Conservation (phyloP, 805 yeast species). For the Spencermartinsiella europaea region DNA sequence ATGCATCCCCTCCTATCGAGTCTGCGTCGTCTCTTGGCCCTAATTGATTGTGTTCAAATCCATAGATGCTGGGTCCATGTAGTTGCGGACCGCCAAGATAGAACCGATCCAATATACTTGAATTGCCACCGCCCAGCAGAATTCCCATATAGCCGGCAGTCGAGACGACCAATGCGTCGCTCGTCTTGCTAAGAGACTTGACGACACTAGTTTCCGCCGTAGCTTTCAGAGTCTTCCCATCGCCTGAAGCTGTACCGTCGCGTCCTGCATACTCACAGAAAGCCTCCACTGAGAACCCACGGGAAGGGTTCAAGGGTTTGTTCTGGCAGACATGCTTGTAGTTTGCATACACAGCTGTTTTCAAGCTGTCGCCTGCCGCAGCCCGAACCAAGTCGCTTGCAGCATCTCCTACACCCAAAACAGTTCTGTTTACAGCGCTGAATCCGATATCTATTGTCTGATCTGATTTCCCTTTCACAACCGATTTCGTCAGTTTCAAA, state of each 20-base stretch:
- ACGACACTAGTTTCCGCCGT: conserved; percentile 13
- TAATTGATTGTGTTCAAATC: conserved; percentile 59
- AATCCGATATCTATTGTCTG: conserved; percentile 45
- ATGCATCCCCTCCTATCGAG: conserved; percentile 63
- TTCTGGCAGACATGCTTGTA: conserved; percentile 38
- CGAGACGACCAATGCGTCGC: conserved; percentile 20
- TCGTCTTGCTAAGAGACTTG: conserved; percentile 17
- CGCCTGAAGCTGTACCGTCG: conserved; percentile 27
- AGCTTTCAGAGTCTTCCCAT: conserved; percentile 27
- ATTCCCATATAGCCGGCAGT: conserved; percentile 11
- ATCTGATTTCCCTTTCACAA: conserved; percentile 1
- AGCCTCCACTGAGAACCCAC: conserved; percentile 37
- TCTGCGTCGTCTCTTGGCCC: conserved; percentile 55
- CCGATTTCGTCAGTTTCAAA: conserved; percentile 36
- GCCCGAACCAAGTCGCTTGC: conserved; percentile 59
- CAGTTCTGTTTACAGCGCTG: conserved; percentile 50
- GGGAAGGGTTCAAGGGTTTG: conserved; percentile 34
- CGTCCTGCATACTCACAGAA: conserved; percentile 32
- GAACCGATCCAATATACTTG: conserved; percentile 70
- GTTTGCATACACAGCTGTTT: conserved; percentile 45
- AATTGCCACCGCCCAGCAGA: conserved; percentile 22
- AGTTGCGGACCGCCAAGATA: conserved; percentile 66
- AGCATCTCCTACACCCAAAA: conserved; percentile 42
- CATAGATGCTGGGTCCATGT: conserved; percentile 44
- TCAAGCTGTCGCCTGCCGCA: conserved; percentile 58